These are phyloP conservation scores for Oidium heveae DNA, from an alignment of 2,329 filamentous ascomycete genomes.

Conservation along the genomic window DNA sequence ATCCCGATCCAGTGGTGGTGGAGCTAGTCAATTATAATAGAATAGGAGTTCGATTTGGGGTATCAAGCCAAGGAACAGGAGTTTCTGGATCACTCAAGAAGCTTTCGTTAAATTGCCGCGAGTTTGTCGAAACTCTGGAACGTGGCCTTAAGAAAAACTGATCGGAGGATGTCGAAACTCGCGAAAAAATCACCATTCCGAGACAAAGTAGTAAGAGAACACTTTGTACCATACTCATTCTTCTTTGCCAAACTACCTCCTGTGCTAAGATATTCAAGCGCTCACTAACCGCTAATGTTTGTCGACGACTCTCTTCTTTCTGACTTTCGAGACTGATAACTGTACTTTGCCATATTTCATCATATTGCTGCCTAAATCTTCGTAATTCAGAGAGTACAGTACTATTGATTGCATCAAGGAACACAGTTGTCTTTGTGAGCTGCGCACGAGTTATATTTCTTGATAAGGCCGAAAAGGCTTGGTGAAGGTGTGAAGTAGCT, in stretches of 20 bases:
- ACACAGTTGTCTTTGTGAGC: conserved; percentile 54
- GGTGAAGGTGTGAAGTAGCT: conserved; percentile 70
- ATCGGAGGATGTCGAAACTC: conserved; percentile 18
- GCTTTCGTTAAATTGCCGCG: background rate
- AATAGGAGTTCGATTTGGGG: background rate
- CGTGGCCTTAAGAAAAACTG: background rate
- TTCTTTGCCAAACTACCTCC: conserved; percentile 65
- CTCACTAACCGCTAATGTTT: conserved; percentile 57
- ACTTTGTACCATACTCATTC: conserved; percentile 82
- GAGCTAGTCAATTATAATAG: too few relatives aligned
- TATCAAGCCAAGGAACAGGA: background rate
- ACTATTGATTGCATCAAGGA: conserved; percentile 62
- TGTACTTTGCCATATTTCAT: conserved; percentile 90
- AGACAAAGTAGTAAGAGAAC: conserved; percentile 70
- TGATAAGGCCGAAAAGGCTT: conserved; percentile 37
- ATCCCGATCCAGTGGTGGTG: too few relatives aligned
- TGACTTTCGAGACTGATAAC: conserved; percentile 78
- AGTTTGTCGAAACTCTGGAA: background rate
- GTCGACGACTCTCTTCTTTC: conserved; percentile 57
- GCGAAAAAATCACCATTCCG: conserved; percentile 60
- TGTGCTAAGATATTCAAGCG: conserved; percentile 79
- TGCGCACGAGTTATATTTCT: conserved; percentile 64
- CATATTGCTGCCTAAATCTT: conserved; percentile 62
- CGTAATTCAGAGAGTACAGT: conserved; percentile 66
- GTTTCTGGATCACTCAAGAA: background rate